A percentile compares a stretch with the other conserved stretches of the same genome.
Evolutionary conservation across 345 rosid genomes (phyloP).

Genomic region (Lepidium sativum): DNA sequence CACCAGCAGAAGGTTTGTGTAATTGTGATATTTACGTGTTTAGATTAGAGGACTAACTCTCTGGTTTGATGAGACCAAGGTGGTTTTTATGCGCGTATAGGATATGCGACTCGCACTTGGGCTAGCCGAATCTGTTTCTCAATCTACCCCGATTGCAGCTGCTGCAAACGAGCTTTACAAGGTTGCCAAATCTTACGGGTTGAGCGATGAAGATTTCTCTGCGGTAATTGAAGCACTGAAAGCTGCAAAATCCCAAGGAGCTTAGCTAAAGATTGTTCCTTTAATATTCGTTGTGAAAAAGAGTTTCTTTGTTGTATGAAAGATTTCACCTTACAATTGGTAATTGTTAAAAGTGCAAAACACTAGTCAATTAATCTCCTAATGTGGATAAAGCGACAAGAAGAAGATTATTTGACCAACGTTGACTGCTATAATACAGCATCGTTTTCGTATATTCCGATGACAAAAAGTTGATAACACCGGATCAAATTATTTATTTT

Average conservation of each 20-base stretch:
- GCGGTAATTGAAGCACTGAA: conserved; percentile 85
- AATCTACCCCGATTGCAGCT: conserved; percentile 81
- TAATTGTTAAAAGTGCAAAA: conserved; percentile 1
- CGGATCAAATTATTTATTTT: not conserved
- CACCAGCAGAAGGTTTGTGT: conserved; percentile 88
- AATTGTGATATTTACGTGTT: not conserved
- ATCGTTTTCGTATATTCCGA: conserved; percentile 8
- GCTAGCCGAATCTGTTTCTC: conserved; percentile 86
- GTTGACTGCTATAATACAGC: not conserved
- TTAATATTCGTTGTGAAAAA: not conserved
- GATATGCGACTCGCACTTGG: conserved; percentile 85
- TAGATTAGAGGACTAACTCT: not conserved
- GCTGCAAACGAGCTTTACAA: conserved; percentile 84
- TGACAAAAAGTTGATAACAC: conserved; percentile 14
- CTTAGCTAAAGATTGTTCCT: not conserved
- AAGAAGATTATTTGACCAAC: conserved; percentile 7
- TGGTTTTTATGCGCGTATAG: conserved; percentile 28
- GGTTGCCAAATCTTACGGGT: conserved; percentile 76
- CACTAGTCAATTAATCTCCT: conserved; percentile 17
- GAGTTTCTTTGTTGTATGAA: conserved; percentile 1
- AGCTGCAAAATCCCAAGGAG: conserved; percentile 28
- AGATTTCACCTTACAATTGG: not conserved
- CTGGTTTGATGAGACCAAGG: not conserved
- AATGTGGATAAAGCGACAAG: not conserved
- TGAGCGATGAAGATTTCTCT: conserved; percentile 80